Evolutionary conservation across 176 grass and related monocot genomes (phyloP).

Genomic region (Canna indica): DNA sequence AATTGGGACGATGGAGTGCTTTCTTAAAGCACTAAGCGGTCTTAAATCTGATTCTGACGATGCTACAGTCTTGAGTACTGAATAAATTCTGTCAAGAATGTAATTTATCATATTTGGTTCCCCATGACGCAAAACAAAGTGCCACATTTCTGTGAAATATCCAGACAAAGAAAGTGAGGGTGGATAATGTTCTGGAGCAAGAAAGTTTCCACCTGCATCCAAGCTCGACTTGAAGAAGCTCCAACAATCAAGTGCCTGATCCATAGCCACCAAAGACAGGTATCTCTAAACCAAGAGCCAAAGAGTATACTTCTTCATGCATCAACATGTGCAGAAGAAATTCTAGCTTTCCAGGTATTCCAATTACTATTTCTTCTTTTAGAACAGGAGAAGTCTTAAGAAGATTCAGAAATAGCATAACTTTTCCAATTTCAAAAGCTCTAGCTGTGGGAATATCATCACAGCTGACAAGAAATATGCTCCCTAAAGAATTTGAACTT

Average conservation of each 20-base stretch:
- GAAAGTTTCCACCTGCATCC: slow-evolving; percentile 56
- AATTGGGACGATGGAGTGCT: slow-evolving; percentile 35
- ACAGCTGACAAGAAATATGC: slow-evolving; percentile 41
- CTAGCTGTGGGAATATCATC: slow-evolving; percentile 38
- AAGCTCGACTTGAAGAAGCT: slow-evolving; percentile 52
- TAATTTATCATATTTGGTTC: slow-evolving; percentile 36
- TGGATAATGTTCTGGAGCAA: slow-evolving; percentile 70
- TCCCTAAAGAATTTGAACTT: slow-evolving; percentile 28
- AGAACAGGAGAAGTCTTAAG: slow-evolving; percentile 49
- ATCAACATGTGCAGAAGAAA: slow-evolving; percentile 42
- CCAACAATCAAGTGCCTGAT: slow-evolving; percentile 41
- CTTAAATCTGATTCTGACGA: slow-evolving; percentile 42
- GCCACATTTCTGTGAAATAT: slow-evolving; percentile 79
- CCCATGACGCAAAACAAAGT: slow-evolving; percentile 58
- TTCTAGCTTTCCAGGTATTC: slow-evolving; percentile 64
- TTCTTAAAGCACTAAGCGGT: slow-evolving; percentile 43
- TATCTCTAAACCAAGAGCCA: slow-evolving; percentile 68
- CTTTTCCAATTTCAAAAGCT: slow-evolving; percentile 42
- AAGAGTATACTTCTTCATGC: slow-evolving; percentile 55
- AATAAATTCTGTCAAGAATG: slow-evolving; percentile 41
- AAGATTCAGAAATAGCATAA: slow-evolving; percentile 70
- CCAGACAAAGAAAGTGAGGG: slow-evolving; percentile 69
- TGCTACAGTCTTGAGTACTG: slow-evolving; percentile 48
- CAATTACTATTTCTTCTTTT: slow-evolving; percentile 42
- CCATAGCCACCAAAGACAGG: slow-evolving; percentile 32